These are phyloP conservation scores for Zygoascus tannicola DNA, from an alignment of 805 yeast genomes.

Conservation along the genomic window DNA sequence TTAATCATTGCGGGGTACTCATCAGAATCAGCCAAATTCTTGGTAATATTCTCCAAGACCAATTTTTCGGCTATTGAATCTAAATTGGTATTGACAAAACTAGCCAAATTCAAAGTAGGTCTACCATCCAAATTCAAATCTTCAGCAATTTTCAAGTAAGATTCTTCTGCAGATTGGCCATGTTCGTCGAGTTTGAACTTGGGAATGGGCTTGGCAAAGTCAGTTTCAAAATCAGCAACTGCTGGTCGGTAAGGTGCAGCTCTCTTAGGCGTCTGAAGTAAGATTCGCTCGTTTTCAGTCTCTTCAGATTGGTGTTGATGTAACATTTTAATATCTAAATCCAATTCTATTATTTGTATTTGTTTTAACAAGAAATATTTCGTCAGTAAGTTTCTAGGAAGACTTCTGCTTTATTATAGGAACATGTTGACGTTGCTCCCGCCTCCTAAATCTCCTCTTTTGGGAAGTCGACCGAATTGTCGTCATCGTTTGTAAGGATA, in stretches of 20 bases:
- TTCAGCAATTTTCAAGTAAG: constrained; percentile 57
- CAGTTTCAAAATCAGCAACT: neutral
- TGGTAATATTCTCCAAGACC: constrained; percentile 61
- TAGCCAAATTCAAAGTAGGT: constrained; percentile 77
- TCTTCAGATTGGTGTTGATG: neutral
- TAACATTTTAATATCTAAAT: too few relatives aligned
- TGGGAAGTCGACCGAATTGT: too few relatives aligned
- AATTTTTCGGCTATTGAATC: constrained; percentile 46
- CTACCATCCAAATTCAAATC: constrained; percentile 76
- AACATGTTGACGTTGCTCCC: too few relatives aligned
- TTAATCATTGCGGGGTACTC: constrained; percentile 84
- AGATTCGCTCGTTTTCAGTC: neutral
- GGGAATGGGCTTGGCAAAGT: constrained; percentile 27
- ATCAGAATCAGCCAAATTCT: constrained; percentile 87
- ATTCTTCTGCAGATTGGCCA: constrained; percentile 44
- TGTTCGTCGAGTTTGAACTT: constrained; percentile 52
- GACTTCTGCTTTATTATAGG: too few relatives aligned
- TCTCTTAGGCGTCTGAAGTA: neutral
- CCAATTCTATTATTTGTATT: too few relatives aligned
- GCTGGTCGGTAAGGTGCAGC: neutral
- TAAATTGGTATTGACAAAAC: constrained; percentile 73
- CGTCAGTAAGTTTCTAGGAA: too few relatives aligned
- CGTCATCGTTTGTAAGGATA: too few relatives aligned
- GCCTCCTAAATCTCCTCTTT: too few relatives aligned
- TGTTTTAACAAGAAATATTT: too few relatives aligned